These are phyloP conservation scores for Cladosporium sp. DNA, from an alignment of 2,329 filamentous ascomycete genomes.

Conservation along the genomic window DNA sequence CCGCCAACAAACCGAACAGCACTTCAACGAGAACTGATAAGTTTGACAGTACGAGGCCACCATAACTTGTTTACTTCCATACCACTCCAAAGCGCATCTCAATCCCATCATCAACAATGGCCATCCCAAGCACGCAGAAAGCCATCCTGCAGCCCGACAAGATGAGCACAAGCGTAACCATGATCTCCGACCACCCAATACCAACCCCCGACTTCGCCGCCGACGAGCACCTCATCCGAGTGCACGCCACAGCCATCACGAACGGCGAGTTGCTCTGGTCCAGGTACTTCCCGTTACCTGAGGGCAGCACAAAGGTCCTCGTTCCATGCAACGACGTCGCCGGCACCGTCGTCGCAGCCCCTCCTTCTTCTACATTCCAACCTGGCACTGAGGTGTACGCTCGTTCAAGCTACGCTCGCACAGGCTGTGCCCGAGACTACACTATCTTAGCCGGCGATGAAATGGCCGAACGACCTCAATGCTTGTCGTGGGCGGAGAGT, in stretches of 20 bases:
- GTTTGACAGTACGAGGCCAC: not conserved
- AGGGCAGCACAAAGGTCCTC: not conserved
- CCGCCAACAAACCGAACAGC: not conserved
- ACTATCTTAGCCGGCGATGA: not conserved
- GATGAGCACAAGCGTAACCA: not conserved
- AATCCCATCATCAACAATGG: not conserved
- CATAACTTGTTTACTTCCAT: not conserved
- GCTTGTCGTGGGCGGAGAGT: not conserved
- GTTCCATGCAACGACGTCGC: not conserved
- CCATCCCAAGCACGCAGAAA: not conserved
- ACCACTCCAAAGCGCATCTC: not conserved
- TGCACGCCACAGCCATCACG: not conserved
- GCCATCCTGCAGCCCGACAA: not conserved
- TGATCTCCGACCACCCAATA: not conserved
- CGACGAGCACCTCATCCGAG: not conserved
- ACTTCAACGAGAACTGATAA: not conserved
- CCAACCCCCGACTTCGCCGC: not conserved
- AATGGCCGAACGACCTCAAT: not conserved
- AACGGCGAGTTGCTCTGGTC: not conserved
- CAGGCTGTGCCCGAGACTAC: not conserved
- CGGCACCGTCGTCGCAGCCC: not conserved
- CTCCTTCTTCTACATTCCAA: not conserved
- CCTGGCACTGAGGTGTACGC: not conserved
- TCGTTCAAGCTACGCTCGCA: not conserved
- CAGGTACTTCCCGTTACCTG: not conserved